These are phyloP conservation scores for Spatholobus suberectus DNA, from an alignment of 306 rosid species.

Conservation along the genomic window DNA sequence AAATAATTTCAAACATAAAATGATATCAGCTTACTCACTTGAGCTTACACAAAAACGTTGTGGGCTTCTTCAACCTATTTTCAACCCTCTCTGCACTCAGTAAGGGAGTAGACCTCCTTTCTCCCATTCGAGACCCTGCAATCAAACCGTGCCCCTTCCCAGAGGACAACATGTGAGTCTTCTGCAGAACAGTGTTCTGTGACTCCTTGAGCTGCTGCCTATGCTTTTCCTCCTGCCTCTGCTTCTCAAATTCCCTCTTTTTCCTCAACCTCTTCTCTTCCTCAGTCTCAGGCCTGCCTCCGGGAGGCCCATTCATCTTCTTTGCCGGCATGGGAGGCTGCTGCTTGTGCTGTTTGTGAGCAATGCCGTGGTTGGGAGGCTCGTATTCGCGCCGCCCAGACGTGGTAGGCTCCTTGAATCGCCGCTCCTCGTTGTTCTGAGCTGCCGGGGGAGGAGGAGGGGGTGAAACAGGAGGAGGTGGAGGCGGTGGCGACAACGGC, in stretches of 20 bases:
- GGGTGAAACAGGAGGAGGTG: conserved; percentile 75
- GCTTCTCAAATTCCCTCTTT: conserved; percentile 90
- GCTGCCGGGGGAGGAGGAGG: conserved; percentile 66
- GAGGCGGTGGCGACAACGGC: conserved; percentile 74
- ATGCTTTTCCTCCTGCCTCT: conserved; percentile 86
- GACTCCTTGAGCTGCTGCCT: conserved; percentile 90
- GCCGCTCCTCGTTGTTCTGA: conserved; percentile 55
- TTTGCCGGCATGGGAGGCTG: conserved; percentile 55
- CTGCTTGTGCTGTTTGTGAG: conserved; percentile 60
- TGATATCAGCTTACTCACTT: conserved; percentile 70
- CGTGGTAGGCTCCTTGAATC: conserved; percentile 54
- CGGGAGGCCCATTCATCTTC: conserved; percentile 59
- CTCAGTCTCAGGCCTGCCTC: conserved; percentile 82
- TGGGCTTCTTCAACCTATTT: conserved; percentile 97
- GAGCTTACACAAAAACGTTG: conserved; percentile 96
- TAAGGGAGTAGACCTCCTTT: conserved; percentile 73
- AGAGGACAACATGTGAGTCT: conserved; percentile 73
- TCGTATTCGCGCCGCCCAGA: conserved; percentile 72
- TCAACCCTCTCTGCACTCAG: conserved; percentile 89
- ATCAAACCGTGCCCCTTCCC: conserved; percentile 88
- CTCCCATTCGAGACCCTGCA: conserved; percentile 90
- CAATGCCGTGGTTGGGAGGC: conserved; percentile 57
- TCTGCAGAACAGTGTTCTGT: conserved; percentile 71
- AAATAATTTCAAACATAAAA: conserved; percentile 16
- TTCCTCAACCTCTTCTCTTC: conserved; percentile 84